Conservation (phyloP, 1,284 basidiomycete species). For the Sanghuangporus baumii region DNA sequence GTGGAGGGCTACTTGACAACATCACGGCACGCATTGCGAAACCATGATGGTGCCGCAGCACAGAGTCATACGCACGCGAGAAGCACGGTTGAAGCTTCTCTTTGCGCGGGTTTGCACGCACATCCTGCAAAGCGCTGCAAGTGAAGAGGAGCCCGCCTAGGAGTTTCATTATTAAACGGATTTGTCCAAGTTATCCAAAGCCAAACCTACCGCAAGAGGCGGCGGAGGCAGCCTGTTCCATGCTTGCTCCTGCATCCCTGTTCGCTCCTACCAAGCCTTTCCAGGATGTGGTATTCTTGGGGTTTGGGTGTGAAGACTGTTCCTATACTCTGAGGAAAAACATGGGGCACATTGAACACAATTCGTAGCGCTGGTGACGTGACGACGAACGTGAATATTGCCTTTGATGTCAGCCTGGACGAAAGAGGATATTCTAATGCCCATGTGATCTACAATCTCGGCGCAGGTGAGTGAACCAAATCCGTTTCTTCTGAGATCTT, state of each 20-base stretch:
- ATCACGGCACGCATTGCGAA: slow-evolving; percentile 38
- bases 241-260: not conserved
- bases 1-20: slow-evolving; percentile 80
- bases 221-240: slow-evolving; percentile 10
- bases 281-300: slow-evolving; percentile 5
- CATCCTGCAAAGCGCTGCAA: slow-evolving; percentile 72
- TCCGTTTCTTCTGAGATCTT: not conserved
- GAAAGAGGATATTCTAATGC: slow-evolving; percentile 82
- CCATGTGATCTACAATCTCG: slow-evolving; percentile 69
- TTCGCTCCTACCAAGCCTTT: slow-evolving; percentile 13
- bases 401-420: slow-evolving; percentile 87
- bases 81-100: slow-evolving; percentile 79
- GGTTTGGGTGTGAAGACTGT: slow-evolving; percentile 8
- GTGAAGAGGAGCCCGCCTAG: slow-evolving; percentile 59
- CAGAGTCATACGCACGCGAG: slow-evolving; percentile 80
- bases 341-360: not conserved
- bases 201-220: slow-evolving; percentile 7
- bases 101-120: slow-evolving; percentile 36
- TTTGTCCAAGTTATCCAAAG: not conserved
- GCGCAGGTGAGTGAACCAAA: not conserved
- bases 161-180: not conserved
- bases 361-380: slow-evolving; percentile 17
- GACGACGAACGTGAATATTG: slow-evolving; percentile 70
- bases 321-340: slow-evolving; percentile 3
- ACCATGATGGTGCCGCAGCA: slow-evolving; percentile 79